Percentiles rank a stretch among this genome's conserved stretches.
Conservation (phyloP, 768 basidiomycete genomes). For the Tubosaeta sp. region DNA sequence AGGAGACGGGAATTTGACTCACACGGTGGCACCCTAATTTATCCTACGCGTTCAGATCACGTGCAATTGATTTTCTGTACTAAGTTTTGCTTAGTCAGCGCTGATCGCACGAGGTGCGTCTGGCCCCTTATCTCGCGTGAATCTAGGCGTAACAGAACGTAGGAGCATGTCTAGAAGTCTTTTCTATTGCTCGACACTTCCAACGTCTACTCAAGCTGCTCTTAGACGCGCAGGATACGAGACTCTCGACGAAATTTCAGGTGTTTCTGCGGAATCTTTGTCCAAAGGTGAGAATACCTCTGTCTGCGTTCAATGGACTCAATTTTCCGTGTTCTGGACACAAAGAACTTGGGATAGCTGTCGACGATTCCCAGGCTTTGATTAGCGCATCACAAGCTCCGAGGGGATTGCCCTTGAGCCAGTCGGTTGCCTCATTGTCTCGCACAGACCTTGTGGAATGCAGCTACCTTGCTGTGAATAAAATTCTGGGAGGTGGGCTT, state of each 20-base stretch:
- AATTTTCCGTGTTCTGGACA: neutral
- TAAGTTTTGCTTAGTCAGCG: neutral
- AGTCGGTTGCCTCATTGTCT: conserved; percentile 50
- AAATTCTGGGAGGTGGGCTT: conserved; percentile 61
- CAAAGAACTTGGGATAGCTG: conserved; percentile 49
- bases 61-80: conserved; percentile 17
- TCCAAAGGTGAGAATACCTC: conserved; percentile 41
- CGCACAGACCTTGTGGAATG: conserved; percentile 14
- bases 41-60: conserved; percentile 28
- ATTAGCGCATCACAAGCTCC: conserved; percentile 39
- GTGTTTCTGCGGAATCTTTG: conserved; percentile 41
- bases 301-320: neutral
- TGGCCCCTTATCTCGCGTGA: conserved; percentile 6
- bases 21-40: conserved; percentile 15
- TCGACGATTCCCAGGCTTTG: conserved; percentile 43
- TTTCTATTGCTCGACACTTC: conserved; percentile 42
- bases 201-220: conserved; percentile 41
- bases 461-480: conserved; percentile 48
- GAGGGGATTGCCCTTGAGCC: conserved; percentile 39
- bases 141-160: neutral
- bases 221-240: conserved; percentile 55
- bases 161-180: conserved; percentile 38
- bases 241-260: conserved; percentile 48
- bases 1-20: conserved; percentile 6
- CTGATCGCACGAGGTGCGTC: neutral